Percentiles rank a stretch among this genome's conserved stretches.
Evolutionary conservation across 129 eudicot species (phyloP).

Genomic region (Saussurea involucrata): DNA sequence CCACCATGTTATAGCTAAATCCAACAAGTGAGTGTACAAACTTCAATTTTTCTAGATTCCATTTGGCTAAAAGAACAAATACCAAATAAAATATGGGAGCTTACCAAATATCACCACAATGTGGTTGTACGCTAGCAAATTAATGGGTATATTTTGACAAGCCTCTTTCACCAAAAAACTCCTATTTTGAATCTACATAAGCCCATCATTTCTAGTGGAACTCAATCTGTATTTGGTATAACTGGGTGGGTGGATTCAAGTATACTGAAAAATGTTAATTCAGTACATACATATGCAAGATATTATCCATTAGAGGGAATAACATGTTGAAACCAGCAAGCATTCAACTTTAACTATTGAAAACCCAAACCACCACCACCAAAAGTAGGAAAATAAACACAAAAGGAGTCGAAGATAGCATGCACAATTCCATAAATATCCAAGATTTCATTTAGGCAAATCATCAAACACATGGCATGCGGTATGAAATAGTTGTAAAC

Average conservation of each 20-base stretch:
- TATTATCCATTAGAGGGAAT: not conserved
- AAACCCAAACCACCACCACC: not conserved
- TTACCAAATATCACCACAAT: not conserved
- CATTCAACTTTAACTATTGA: not conserved
- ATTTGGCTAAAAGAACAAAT: not conserved
- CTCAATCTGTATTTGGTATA: not conserved
- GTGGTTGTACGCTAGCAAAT: not conserved
- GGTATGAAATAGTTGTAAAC: not conserved
- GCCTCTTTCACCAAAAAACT: not conserved
- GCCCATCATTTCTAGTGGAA: not conserved
- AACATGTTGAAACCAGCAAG: not conserved
- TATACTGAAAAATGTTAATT: not conserved
- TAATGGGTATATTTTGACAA: not conserved
- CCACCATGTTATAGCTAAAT: not conserved
- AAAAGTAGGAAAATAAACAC: not conserved
- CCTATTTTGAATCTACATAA: not conserved
- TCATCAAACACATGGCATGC: conserved; percentile 21
- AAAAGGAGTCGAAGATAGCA: not conserved
- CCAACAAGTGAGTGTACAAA: not conserved
- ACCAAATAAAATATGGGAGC: not conserved
- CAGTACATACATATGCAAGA: not conserved
- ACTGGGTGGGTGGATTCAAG: not conserved
- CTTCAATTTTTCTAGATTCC: not conserved
- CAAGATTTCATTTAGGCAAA: not conserved
- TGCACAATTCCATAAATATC: not conserved